These are phyloP conservation scores for Monosporascus sp. DNA, from an alignment of 2,329 filamentous ascomycete species.

Conservation along the genomic window DNA sequence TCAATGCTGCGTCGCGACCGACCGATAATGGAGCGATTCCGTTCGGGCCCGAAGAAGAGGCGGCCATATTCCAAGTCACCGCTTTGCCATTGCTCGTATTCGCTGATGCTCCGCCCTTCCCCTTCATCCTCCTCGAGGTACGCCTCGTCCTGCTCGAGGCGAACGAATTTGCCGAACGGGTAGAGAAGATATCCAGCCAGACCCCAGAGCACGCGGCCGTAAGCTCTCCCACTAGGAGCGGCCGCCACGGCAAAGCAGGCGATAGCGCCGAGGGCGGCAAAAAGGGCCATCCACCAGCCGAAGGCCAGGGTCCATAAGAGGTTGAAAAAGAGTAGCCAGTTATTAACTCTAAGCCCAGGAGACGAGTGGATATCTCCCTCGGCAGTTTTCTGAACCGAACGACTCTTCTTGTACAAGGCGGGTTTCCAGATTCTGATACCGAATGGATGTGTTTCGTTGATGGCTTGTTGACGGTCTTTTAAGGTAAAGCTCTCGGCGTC, in stretches of 20 bases:
- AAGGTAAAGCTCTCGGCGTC: conserved; percentile 97
- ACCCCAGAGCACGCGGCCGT: conserved; percentile 79
- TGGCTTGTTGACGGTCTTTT: conserved; percentile 93
- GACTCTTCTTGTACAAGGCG: conserved; percentile 93
- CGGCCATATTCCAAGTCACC: conserved; percentile 93
- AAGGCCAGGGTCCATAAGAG: conserved; percentile 85
- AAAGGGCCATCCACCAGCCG: conserved; percentile 88
- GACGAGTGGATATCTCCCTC: conserved; percentile 96
- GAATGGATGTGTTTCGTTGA: conserved; percentile 98
- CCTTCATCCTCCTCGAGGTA: conserved; percentile 93
- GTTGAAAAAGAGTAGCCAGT: conserved; percentile 83
- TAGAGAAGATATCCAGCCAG: conserved; percentile 86
- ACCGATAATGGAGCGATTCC: conserved; percentile 72
- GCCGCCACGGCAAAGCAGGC: conserved; percentile 77
- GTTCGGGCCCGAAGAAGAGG: conserved; percentile 85
- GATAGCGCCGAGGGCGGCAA: conserved; percentile 68
- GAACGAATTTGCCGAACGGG: conserved; percentile 94
- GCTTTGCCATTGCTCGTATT: conserved; percentile 99
- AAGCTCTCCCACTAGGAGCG: conserved; percentile 73
- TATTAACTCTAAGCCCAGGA: conserved; percentile 79
- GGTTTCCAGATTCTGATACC: conserved; percentile 99
- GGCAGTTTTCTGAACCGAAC: conserved; percentile 92
- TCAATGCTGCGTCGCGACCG: conserved; percentile 84
- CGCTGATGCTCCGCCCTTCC: conserved; percentile 92
- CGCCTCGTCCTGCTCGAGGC: conserved; percentile 86